Evolutionary conservation across 192 early-diverging fungal genomes (phyloP).

Genomic region (Lunasporangiospora selenospora): DNA sequence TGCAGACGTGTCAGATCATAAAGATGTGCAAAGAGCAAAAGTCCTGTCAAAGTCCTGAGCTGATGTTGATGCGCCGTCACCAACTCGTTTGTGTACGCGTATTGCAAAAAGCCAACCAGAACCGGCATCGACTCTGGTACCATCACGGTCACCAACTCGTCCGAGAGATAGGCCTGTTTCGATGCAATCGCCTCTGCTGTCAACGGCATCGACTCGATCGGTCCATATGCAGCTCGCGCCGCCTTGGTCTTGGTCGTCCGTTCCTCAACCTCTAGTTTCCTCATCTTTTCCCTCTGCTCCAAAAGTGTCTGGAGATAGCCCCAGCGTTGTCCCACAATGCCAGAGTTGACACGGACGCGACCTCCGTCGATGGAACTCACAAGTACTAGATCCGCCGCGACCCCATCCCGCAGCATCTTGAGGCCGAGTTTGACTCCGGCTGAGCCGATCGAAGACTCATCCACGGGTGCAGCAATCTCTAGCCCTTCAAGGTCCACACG

Average conservation of each 20-base stretch:
- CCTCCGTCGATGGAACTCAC: slow-evolving; percentile 42
- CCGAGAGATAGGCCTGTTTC: slow-evolving; percentile 17
- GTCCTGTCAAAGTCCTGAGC: slow-evolving; percentile 29
- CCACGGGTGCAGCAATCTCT: slow-evolving; percentile 30
- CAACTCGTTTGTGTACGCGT: slow-evolving; percentile 42
- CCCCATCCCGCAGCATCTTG: slow-evolving; percentile 32
- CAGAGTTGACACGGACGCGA: slow-evolving; percentile 39
- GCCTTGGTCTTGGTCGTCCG: neutral
- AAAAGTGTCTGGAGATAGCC: slow-evolving; percentile 33
- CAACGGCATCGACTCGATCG: neutral
- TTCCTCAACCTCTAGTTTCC: neutral
- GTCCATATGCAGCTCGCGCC: neutral
- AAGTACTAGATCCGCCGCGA: slow-evolving; percentile 32
- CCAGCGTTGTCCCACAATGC: slow-evolving; percentile 43
- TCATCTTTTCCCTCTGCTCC: slow-evolving; percentile 10
- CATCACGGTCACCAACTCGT: slow-evolving; percentile 3
- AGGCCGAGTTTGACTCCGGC: slow-evolving; percentile 28
- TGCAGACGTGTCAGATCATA: slow-evolving; percentile 43
- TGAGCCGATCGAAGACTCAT: slow-evolving; percentile 27
- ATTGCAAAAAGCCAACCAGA: slow-evolving; percentile 38
- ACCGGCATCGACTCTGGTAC: slow-evolving; percentile 34
- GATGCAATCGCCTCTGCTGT: neutral
- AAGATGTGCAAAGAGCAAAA: slow-evolving; percentile 19
- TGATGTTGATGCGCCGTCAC: slow-evolving; percentile 26
- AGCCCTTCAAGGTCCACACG: slow-evolving; percentile 38